Evolutionary conservation across 306 rosid species (phyloP).

Genomic region (Quercus wislizeni): DNA sequence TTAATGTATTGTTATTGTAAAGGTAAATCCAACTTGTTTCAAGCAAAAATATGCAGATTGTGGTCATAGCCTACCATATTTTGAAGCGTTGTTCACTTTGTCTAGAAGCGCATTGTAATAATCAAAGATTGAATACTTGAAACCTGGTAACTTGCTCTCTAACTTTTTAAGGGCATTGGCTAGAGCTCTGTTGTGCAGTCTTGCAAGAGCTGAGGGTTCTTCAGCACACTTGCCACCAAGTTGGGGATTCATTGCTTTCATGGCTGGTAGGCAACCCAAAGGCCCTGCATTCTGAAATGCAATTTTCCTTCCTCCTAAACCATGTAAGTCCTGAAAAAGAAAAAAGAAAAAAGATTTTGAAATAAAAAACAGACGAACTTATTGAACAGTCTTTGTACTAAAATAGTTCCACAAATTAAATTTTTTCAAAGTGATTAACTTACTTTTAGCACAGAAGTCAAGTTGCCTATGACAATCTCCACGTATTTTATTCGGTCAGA

Average conservation of each 20-base stretch:
- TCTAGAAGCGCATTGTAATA: neutral
- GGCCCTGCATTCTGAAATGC: constrained; percentile 22
- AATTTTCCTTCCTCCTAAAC: constrained; percentile 24
- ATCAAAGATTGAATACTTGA: constrained; percentile 19
- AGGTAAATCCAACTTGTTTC: too few species aligned
- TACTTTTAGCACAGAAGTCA: constrained; percentile 30
- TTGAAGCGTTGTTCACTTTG: constrained; percentile 18
- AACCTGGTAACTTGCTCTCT: constrained; percentile 6
- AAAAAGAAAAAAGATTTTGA: neutral
- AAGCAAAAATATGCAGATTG: neutral
- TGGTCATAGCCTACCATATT: constrained; percentile 8
- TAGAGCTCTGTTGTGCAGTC: constrained; percentile 17
- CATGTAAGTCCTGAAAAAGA: constrained; percentile 12
- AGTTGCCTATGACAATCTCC: constrained; percentile 29
- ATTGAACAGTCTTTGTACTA: neutral
- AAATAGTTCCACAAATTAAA: neutral
- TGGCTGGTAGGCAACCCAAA: constrained; percentile 11
- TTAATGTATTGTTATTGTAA: too few species aligned
- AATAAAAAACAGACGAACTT: neutral
- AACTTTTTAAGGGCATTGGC: constrained; percentile 3
- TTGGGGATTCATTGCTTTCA: neutral
- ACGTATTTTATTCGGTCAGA: constrained; percentile 16
- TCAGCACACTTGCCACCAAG: constrained; percentile 3
- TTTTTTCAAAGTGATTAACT: neutral
- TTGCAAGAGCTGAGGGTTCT: constrained; percentile 10